Evolutionary conservation across 345 rosid species (phyloP), one percentile per base, ranked within the genome.

Genomic region (Populus nigra): DNA sequence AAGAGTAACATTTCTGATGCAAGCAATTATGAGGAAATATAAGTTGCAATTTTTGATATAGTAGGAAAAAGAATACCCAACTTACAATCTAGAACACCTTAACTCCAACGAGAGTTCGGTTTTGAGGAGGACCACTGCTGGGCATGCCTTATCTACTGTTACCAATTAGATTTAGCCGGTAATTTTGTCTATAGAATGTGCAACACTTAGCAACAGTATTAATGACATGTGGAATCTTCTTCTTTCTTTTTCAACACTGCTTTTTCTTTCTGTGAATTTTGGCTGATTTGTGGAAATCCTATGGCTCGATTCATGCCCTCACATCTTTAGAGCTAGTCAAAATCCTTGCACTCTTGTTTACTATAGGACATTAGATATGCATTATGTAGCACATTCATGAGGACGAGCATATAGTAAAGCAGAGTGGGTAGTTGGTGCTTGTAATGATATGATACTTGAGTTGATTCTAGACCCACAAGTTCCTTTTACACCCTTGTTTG

Each of bases 401-500:
- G 27, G 63, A 57, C 10, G 29, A 1, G 29, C 63, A 3, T 57
- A n/a, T 57, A n/a, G 15, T 8, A n/a, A 23, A 39, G 27, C 25
- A 39, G 57, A 57, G 29, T 41, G 4, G 17, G 23, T 1, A 10
- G 29, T 27, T 15, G 63, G 63, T 57, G 63, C 27, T 53, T 13
- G 61, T 49, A 39, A 41, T 39, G 38, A 57, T 45, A 66, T 45
- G 53, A 65, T 76, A 71, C 10, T 53, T 73, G 72, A 61, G 50
- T 3, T 78, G 77, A 36, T 71, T 73, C 35, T 41, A 1, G 29
- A 65, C 68, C 33, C 70, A 75, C 38, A 35, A 63, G 23, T 53
- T n/a, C 38, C 70, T 81, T 81, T 70, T 66, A 45, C 72, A 17
- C 18, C 57, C 16, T 57, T 69, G 57, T 72, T 76, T 68, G 39